Evolutionary conservation across 306 rosid species (phyloP), one percentile per base, ranked within the genome.

Genomic region (Crotalaria pallida): DNA sequence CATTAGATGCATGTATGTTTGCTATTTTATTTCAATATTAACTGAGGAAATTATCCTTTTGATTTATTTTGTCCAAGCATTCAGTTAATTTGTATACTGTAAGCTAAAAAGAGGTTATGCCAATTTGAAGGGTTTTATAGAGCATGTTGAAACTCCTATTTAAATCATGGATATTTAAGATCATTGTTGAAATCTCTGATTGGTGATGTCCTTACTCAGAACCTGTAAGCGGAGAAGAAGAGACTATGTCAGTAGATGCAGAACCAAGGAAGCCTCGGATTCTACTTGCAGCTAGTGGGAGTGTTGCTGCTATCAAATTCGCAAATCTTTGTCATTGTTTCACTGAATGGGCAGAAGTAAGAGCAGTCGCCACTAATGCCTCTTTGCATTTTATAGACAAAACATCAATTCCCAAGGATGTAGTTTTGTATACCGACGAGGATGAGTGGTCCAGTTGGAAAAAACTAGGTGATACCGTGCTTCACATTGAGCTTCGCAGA

Each of bases 401-500:
- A 59, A 81, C 86, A 24, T 15, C 95, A 51, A 85, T 95, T 49
- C 96, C 97, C n/a, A 86, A 82, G 63, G 89, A 86, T 72, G 84
- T 87, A 12, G 34, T 69, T 29, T 59, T 91, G 11, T 87, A 89
- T 76, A 86, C 91, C 0, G 97, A 95, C 18, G 89, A 89, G 29
- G 92, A 89, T 36, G 99, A 95, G 70, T 91, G 97, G 96, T 81
- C 84, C 53, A 80, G 88, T 72, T 95, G 99, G 99, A 87, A 74
- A 73, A 91, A 83, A 81, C 80, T 95, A 36, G 99, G 99, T 0
- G 99, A 95, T 64, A 75, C 61, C 0, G 96, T 91, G 72, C 96
- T 95, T 78, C 99, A 95, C 86, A 95, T 91, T 79, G 97, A 95
- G 90, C 97, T 95, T 68, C 92, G 96, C 22, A 80, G 82, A 68